These are phyloP conservation scores for Lichenothelia convexa DNA, from an alignment of 495 filamentous ascomycete genomes.

Conservation along the genomic window DNA sequence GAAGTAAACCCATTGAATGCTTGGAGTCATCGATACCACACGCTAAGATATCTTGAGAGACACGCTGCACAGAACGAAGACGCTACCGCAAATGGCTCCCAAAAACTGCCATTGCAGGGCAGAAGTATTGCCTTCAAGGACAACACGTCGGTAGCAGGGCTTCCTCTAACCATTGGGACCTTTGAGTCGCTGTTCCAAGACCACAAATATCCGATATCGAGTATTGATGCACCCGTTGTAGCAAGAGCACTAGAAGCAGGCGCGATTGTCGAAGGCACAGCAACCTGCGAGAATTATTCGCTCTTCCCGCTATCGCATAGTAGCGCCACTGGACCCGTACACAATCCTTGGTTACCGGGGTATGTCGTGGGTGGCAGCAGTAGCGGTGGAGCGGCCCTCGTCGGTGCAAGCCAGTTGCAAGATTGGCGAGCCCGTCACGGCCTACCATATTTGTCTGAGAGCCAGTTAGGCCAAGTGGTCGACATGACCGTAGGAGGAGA, in stretches of 20 bases:
- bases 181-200: background rate
- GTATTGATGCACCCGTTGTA: conserved; percentile 24
- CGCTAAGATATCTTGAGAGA: too few relatives aligned
- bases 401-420: conserved; percentile 27
- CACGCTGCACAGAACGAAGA: too few relatives aligned
- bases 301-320: conserved; percentile 17
- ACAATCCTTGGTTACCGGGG: conserved; percentile 19
- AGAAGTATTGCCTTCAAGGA: conserved; percentile 17
- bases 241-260: conserved; percentile 28
- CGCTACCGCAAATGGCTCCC: too few relatives aligned
- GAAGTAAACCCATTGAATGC: too few relatives aligned
- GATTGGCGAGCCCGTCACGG: too few relatives aligned
- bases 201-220: conserved; percentile 1
- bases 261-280: conserved; percentile 18
- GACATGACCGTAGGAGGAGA: conserved; percentile 41
- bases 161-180: conserved; percentile 17
- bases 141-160: conserved; percentile 14
- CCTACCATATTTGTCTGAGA: too few relatives aligned
- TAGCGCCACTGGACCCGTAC: conserved; percentile 23
- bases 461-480: too few relatives aligned
- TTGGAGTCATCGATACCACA: too few relatives aligned
- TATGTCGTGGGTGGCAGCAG: conserved; percentile 37
- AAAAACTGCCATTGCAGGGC: too few relatives aligned
- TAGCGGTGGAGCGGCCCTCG: conserved; percentile 36
- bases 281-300: conserved; percentile 27